Evolutionary conservation across 768 basidiomycete genomes (phyloP).

Genomic region (Mycena venus): DNA sequence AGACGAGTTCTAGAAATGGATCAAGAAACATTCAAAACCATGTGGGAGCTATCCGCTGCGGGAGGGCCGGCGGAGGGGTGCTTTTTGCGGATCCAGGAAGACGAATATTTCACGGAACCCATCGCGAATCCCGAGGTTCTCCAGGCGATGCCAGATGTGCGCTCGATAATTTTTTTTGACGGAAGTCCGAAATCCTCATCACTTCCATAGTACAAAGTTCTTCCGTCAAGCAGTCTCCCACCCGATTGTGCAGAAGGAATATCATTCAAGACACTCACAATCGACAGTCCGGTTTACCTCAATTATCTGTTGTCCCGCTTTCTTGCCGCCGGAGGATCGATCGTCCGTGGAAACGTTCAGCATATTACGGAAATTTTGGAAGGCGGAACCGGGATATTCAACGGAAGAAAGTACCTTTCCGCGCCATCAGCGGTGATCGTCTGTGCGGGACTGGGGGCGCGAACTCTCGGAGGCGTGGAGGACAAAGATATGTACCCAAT

Average conservation of each 20-base stretch:
- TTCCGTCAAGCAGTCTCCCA: slow-evolving; percentile 50
- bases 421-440: slow-evolving; percentile 72
- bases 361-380: slow-evolving; percentile 81
- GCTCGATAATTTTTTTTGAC: slow-evolving; percentile 41
- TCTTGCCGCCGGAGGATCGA: slow-evolving; percentile 70
- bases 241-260: slow-evolving; percentile 58
- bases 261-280: slow-evolving; percentile 75
- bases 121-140: slow-evolving; percentile 56
- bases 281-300: slow-evolving; percentile 80
- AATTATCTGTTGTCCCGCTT: slow-evolving; percentile 79
- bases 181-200: slow-evolving; percentile 15
- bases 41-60: slow-evolving; percentile 81
- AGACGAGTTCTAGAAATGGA: slow-evolving; percentile 67
- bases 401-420: slow-evolving; percentile 37
- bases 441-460: slow-evolving; percentile 81
- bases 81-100: slow-evolving; percentile 75
- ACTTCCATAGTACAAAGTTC: slow-evolving; percentile 50
- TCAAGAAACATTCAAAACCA: slow-evolving; percentile 77
- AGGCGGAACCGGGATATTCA: slow-evolving; percentile 62
- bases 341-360: slow-evolving; percentile 71
- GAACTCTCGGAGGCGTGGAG: slow-evolving; percentile 84
- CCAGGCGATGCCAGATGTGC: slow-evolving; percentile 69
- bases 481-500: slow-evolving; percentile 82
- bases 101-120: slow-evolving; percentile 66
- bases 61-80: slow-evolving; percentile 68